Percentiles rank a stretch among this genome's conserved stretches.
Conservation (phyloP, 768 basidiomycete species). For the Lentinula edodes region DNA sequence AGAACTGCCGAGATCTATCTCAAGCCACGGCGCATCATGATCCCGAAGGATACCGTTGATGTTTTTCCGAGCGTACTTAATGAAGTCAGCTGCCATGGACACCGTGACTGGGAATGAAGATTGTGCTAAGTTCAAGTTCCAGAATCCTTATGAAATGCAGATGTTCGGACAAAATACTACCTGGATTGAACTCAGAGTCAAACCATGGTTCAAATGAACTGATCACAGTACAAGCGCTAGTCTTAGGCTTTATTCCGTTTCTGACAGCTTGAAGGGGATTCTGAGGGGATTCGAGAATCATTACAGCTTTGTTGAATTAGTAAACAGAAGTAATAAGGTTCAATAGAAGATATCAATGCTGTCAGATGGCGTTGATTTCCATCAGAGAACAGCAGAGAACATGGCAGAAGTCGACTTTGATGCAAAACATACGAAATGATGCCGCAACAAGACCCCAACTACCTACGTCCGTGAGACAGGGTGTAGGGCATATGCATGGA, state of each 20-base stretch:
- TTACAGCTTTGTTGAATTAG: background rate
- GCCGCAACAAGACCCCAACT: background rate
- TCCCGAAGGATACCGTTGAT: too few relatives aligned
- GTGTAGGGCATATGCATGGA: background rate
- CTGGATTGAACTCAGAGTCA: too few relatives aligned
- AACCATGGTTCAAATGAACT: too few relatives aligned
- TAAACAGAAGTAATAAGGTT: background rate
- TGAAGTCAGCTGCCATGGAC: too few relatives aligned
- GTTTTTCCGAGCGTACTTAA: too few relatives aligned
- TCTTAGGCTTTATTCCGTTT: background rate
- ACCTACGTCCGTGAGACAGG: background rate
- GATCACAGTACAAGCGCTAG: too few relatives aligned
- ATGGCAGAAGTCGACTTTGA: background rate
- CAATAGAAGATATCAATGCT: background rate
- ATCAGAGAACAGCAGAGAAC: background rate
- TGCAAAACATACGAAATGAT: background rate
- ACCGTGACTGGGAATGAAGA: too few relatives aligned
- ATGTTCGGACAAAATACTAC: too few relatives aligned
- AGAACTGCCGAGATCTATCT: too few relatives aligned
- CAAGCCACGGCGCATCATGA: too few relatives aligned
- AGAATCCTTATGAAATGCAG: too few relatives aligned
- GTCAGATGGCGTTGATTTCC: background rate
- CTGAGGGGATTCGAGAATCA: background rate
- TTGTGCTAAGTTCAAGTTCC: too few relatives aligned
- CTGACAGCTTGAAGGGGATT: background rate